These are phyloP conservation scores for Neocallimastix lanati DNA, from an alignment of 192 early-diverging fungal species.

Conservation along the genomic window DNA sequence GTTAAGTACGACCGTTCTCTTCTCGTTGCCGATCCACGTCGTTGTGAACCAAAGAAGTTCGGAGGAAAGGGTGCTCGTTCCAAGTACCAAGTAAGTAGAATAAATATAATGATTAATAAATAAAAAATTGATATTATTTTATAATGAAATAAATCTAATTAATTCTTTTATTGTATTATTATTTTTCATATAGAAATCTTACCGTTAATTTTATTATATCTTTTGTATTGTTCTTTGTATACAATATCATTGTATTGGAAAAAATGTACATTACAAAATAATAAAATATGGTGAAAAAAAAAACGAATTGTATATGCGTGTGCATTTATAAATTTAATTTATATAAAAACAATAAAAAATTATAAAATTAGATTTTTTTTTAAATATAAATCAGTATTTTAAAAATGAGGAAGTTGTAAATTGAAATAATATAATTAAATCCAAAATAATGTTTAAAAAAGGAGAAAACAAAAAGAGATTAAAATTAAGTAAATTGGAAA, in stretches of 20 bases:
- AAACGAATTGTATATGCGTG: background rate
- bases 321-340: background rate
- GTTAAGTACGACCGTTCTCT: constrained; percentile 80
- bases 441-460: too few species aligned
- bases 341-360: background rate
- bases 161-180: background rate
- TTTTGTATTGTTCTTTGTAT: background rate
- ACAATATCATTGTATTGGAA: background rate
- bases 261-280: background rate
- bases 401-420: too few species aligned
- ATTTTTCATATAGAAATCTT: background rate
- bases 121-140: background rate
- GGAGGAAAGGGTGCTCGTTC: constrained; percentile 98
- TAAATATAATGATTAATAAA: background rate
- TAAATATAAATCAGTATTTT: background rate
- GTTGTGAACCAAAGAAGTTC: constrained; percentile 99
- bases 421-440: too few species aligned
- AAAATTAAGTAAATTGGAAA: too few species aligned
- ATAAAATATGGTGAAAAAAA: background rate
- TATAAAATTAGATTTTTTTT: background rate
- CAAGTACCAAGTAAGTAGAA: constrained; percentile 35
- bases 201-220: background rate
- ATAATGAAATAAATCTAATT: background rate
- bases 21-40: constrained; percentile 94
- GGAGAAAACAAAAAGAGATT: too few species aligned